Percentiles rank a stretch among this genome's conserved stretches.
Evolutionary conservation across 257 asterid genomes (phyloP).

Genomic region (Dorcoceras hygrometricum): DNA sequence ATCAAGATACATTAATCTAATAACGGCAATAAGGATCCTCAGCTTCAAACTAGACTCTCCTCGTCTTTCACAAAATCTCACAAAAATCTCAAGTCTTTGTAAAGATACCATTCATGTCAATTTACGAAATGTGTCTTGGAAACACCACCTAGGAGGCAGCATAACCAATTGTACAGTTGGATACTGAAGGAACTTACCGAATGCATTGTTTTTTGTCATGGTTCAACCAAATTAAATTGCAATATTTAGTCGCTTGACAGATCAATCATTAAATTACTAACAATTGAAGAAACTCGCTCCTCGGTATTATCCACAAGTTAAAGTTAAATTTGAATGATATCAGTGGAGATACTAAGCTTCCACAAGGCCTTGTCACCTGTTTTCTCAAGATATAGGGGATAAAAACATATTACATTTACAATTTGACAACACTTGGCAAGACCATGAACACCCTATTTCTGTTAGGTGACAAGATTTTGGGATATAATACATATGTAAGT

Average conservation of each 20-base stretch:
- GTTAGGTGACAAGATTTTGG: not conserved
- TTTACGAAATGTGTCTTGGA: not conserved
- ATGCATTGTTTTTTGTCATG: slow-evolving; percentile 6
- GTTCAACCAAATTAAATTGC: not conserved
- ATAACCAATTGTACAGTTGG: not conserved
- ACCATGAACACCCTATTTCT: not conserved
- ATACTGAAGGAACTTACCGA: not conserved
- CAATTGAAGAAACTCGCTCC: not conserved
- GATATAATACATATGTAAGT: not conserved
- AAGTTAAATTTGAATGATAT: not conserved
- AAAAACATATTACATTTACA: not conserved
- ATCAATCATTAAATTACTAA: not conserved
- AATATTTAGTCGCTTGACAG: not conserved
- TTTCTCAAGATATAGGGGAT: not conserved
- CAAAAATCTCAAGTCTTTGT: not conserved
- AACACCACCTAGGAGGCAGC: slow-evolving; percentile 8
- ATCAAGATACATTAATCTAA: not conserved
- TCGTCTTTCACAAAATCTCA: slow-evolving; percentile 1
- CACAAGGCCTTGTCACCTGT: not conserved
- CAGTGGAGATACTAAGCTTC: not conserved
- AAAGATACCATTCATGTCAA: not conserved
- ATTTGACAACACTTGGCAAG: not conserved
- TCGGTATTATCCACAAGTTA: not conserved
- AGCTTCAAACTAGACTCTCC: slow-evolving; percentile 6
- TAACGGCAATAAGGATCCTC: not conserved